phyloP scores from a whole-genome alignment of 176 grass and related monocot genomes.

The Juncus effusus region DNA sequence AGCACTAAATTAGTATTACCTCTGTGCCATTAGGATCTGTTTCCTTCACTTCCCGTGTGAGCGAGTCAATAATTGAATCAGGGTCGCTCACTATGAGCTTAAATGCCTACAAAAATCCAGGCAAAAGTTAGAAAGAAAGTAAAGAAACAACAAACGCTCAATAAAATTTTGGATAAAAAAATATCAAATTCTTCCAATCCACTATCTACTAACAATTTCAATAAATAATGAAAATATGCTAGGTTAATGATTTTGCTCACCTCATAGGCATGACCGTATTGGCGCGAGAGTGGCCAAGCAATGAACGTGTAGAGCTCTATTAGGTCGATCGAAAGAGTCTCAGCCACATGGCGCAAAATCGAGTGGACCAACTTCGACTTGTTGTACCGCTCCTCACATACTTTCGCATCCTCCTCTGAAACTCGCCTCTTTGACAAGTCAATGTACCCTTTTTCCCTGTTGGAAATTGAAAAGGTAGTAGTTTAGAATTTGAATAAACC shows the following conservation, averaged over 20 bases:
- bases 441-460: conserved; percentile 71
- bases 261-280: conserved; percentile 76
- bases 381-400: conserved; percentile 82
- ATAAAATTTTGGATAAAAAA: not conserved
- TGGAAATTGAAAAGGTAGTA: not conserved
- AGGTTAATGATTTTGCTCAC: not conserved
- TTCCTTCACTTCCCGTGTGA: conserved; percentile 41
- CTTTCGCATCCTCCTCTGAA: conserved; percentile 65
- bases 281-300: conserved; percentile 72
- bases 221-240: not conserved
- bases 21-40: conserved; percentile 39
- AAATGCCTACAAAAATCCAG: conserved; percentile 30
- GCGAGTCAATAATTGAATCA: conserved; percentile 38
- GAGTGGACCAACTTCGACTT: conserved; percentile 87
- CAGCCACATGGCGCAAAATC: conserved; percentile 85
- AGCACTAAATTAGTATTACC: conserved; percentile 18
- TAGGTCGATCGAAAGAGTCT: conserved; percentile 72
- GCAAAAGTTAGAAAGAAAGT: not conserved
- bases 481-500: not conserved
- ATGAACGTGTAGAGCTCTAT: conserved; percentile 59
- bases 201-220: too few relatives aligned
- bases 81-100: conserved; percentile 55
- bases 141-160: not conserved
- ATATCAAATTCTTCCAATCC: not conserved
- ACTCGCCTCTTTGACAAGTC: conserved; percentile 73